Conservation (phyloP, 2,329 filamentous ascomycete species). For the Ophidiomyces ophidiicola region DNA sequence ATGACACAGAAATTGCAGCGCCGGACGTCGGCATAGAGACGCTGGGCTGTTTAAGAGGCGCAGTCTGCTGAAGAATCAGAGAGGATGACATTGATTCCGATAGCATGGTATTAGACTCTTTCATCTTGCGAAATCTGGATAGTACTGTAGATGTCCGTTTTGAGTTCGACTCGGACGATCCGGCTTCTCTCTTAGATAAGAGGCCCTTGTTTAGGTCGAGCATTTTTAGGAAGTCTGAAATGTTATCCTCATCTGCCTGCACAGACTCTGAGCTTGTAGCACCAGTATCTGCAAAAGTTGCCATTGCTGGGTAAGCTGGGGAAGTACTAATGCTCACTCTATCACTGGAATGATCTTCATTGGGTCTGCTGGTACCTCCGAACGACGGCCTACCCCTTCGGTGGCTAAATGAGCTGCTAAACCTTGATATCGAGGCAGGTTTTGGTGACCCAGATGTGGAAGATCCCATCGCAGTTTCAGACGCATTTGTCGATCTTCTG, state of each 20-base stretch:
- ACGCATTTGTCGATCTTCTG: slow-evolving; percentile 24
- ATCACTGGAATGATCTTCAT: slow-evolving; percentile 48
- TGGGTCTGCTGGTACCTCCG: slow-evolving; percentile 50
- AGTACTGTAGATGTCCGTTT: slow-evolving; percentile 68
- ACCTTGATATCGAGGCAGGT: slow-evolving; percentile 64
- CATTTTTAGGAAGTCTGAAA: slow-evolving; percentile 82
- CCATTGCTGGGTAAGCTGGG: slow-evolving; percentile 58
- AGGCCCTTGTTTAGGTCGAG: slow-evolving; percentile 83
- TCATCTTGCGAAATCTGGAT: slow-evolving; percentile 76
- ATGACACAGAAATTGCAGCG: slow-evolving; percentile 58
- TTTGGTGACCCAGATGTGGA: slow-evolving; percentile 66
- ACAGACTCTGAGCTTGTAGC: slow-evolving; percentile 52
- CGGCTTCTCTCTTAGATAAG: slow-evolving; percentile 48
- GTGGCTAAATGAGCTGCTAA: slow-evolving; percentile 90
- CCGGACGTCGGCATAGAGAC: slow-evolving; percentile 49
- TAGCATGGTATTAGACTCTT: slow-evolving; percentile 74
- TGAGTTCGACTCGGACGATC: slow-evolving; percentile 52
- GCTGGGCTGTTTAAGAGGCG: slow-evolving; percentile 38
- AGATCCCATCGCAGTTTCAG: slow-evolving; percentile 50
- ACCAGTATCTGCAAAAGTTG: slow-evolving; percentile 57
- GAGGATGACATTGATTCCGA: slow-evolving; percentile 92
- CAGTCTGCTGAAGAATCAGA: slow-evolving; percentile 60
- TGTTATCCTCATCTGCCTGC: slow-evolving; percentile 80
- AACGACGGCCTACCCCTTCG: slow-evolving; percentile 66
- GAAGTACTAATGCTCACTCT: slow-evolving; percentile 41